Evolutionary conservation across 2,329 filamentous ascomycete genomes (phyloP), one percentile per base, ranked within the genome.

Genomic region (Sporothrix pallida): DNA sequence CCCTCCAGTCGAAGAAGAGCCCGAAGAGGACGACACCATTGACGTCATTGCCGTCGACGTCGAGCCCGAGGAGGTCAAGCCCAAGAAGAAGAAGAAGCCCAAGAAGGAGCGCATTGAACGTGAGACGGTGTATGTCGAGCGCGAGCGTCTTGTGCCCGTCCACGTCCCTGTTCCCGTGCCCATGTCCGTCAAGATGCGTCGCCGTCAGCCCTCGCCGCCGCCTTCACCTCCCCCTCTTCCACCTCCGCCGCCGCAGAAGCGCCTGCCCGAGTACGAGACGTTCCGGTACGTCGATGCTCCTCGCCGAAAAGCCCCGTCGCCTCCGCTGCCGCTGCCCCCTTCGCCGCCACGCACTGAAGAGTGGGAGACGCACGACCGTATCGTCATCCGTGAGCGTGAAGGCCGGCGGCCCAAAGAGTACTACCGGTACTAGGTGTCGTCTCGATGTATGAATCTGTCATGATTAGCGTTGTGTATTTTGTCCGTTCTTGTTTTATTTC

Each of bases 261-360:
- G 42, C 23, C 20, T 81, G 69, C 79, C 79, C 15, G 80, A 83
- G 74, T 84, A 84, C 75, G 86, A 87, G 52, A 86, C 85, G 44
- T 88, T 82, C 77, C 85, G 87, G 7, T 88, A 88, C 76, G 83
- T 88, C 68, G 86, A 88, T 74, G 85, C 84, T 0, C 83, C 86
- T 37, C 81, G 84, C 70, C 80, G 83, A 26, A 80, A 78, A 52
- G 79, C 79, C 1, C 79, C 80, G 9, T 76, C 78, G 10, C 74
- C 76, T 10, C 75, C 78, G 9, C 74, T 76, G 26, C 75, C 78
- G 26, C 78, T 80, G 60, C 76, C 80, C 63, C 76, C 83, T 75
- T 80, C 81, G 58, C 76, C 79, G 60, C 76, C 82, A 9, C 58
- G 68, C 78, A 73, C 74, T 77, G 70, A 77, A 74, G 77, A 81